Evolutionary conservation across 805 yeast genomes (phyloP).

Genomic region (Myxozyma neglecta): DNA sequence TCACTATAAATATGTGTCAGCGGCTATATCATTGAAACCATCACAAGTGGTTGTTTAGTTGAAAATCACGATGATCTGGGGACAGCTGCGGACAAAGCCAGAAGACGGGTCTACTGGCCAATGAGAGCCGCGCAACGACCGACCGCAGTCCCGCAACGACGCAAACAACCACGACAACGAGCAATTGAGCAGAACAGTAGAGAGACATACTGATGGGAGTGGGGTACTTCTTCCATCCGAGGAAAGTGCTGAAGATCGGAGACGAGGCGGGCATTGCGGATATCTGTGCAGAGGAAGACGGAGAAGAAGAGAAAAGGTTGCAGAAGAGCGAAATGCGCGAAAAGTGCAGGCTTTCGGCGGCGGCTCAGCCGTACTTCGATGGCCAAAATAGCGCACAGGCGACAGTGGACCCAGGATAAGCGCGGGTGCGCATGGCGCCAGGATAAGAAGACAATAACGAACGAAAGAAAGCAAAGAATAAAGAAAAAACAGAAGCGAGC

Average conservation of each 20-base stretch:
- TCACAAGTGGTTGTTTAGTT: background rate
- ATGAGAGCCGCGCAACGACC: constrained; percentile 10
- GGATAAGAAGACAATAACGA: no score
- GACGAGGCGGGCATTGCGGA: constrained; percentile 7
- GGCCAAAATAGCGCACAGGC: no score
- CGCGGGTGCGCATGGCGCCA: no score
- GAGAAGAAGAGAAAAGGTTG: background rate
- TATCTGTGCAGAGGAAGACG: background rate
- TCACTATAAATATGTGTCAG: constrained; percentile 41
- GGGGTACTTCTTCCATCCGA: constrained; percentile 33
- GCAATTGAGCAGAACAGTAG: background rate
- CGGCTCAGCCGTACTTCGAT: background rate
- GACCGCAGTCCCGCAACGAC: background rate
- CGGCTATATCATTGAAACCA: background rate
- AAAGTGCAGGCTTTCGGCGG: background rate
- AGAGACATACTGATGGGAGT: constrained; percentile 37
- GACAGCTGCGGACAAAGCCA: background rate
- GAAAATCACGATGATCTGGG: background rate
- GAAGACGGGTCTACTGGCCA: constrained; percentile 3
- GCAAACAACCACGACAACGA: background rate
- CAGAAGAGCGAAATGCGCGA: background rate
- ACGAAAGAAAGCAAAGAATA: no score
- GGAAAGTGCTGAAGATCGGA: constrained; percentile 2
- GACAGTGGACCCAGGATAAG: no score
- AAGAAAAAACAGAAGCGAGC: no score